Conservation (phyloP, 129 eudicot species). For the Glebionis coronaria region DNA sequence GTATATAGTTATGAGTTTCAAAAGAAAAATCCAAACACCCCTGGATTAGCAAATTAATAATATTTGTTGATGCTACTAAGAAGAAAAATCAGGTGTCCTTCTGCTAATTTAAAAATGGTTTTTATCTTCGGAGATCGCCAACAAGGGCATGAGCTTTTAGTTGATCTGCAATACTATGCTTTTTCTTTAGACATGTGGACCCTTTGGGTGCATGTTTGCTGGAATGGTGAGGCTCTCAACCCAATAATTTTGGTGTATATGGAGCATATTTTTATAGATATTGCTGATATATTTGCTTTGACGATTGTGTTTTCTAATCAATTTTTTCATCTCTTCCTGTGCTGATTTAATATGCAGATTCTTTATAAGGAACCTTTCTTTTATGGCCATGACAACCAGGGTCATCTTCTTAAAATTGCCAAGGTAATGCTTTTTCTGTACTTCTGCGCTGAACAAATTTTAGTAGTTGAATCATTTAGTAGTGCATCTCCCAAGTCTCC, state of each 20-base stretch:
- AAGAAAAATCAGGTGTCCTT: too few relatives aligned
- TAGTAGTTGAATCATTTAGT: conserved; percentile 11
- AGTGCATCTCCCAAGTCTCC: background rate
- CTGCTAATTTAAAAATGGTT: too few relatives aligned
- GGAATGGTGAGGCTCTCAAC: conserved; percentile 73
- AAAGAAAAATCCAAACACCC: too few relatives aligned
- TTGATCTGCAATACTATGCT: conserved; percentile 97
- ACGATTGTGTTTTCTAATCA: background rate
- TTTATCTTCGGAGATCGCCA: too few relatives aligned
- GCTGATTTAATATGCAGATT: conserved; percentile 44
- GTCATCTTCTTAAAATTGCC: conserved; percentile 97
- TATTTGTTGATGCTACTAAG: too few relatives aligned
- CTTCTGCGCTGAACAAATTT: background rate
- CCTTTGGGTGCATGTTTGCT: conserved; percentile 99
- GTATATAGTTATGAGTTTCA: too few relatives aligned
- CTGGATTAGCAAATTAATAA: too few relatives aligned
- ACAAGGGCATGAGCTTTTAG: conserved; percentile 95
- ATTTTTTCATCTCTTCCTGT: background rate
- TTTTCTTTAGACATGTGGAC: conserved; percentile 99
- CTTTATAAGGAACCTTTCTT: conserved; percentile 99
- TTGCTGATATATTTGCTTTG: background rate
- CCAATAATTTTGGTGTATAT: background rate
- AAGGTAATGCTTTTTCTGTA: conserved; percentile 53
- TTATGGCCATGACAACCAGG: conserved; percentile 98
- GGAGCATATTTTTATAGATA: background rate